Percentiles rank a stretch among this genome's conserved stretches.
These are phyloP conservation scores for Phytophthora syringae DNA, from an alignment of 352 stramenopile species.

Conservation along the genomic window DNA sequence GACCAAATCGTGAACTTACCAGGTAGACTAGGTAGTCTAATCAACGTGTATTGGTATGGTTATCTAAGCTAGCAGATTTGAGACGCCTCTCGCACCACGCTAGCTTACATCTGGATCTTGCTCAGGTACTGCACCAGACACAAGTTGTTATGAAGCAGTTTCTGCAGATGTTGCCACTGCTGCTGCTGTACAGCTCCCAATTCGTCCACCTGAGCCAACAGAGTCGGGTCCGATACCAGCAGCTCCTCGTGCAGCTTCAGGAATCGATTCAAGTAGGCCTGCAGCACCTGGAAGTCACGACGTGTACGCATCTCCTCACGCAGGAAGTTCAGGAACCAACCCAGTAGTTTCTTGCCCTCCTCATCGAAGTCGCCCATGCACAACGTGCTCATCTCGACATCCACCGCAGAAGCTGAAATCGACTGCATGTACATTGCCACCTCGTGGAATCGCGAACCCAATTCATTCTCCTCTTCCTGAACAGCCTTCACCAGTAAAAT, in stretches of 20 bases:
- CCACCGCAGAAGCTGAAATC: constrained; percentile 74
- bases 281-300: constrained; percentile 80
- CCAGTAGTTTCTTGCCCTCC: constrained; percentile 70
- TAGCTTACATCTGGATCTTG: constrained; percentile 88
- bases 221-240: constrained; percentile 53
- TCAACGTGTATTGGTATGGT: constrained; percentile 32
- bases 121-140: constrained; percentile 89
- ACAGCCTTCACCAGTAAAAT: constrained; percentile 54
- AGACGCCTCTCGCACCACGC: constrained; percentile 1
- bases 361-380: constrained; percentile 87
- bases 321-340: constrained; percentile 71
- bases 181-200: constrained; percentile 69
- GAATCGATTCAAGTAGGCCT: constrained; percentile 89
- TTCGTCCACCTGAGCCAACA: constrained; percentile 65
- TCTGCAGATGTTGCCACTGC: constrained; percentile 84
- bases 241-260: constrained; percentile 86
- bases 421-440: constrained; percentile 74
- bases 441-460: constrained; percentile 44
- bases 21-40: constrained; percentile 15
- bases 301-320: constrained; percentile 69
- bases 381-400: constrained; percentile 84
- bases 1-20: too few species aligned
- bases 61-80: constrained; percentile 25
- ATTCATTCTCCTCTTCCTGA: constrained; percentile 21
- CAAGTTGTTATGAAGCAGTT: constrained; percentile 86